These are phyloP conservation scores for Fraxinus quadrangulata DNA, from an alignment of 257 asterid species.

Conservation along the genomic window DNA sequence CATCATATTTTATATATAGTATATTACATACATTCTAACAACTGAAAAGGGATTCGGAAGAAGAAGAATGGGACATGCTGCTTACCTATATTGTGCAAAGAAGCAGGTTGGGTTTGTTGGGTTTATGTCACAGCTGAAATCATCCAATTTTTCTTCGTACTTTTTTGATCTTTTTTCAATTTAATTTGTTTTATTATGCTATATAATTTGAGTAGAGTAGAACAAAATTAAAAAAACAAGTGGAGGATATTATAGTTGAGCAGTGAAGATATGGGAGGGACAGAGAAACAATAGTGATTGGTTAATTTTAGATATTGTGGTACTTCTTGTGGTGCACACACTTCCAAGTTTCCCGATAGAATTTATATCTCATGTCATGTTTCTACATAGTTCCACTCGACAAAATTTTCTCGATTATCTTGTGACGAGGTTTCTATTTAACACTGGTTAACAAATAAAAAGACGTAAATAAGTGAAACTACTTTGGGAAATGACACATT, in stretches of 20 bases:
- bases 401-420: not conserved
- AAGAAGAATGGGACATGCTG: not conserved
- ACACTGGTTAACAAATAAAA: no score
- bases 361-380: no score
- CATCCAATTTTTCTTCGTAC: not conserved
- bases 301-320: not conserved
- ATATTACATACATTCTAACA: not conserved
- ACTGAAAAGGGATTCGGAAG: not conserved
- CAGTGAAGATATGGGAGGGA: not conserved
- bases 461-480: not conserved
- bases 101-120: not conserved
- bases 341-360: not conserved
- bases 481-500: not conserved
- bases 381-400: not conserved
- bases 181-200: not conserved
- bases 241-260: not conserved
- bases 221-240: not conserved
- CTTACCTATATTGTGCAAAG: not conserved
- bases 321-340: not conserved
- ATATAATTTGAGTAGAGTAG: not conserved
- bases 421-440: no score
- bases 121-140: conserved; percentile 3
- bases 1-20: not conserved
- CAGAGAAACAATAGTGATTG: not conserved
- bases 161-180: not conserved